phyloP scores from a whole-genome alignment of 1,284 basidiomycete species.

The Spongispora temasekensis region DNA sequence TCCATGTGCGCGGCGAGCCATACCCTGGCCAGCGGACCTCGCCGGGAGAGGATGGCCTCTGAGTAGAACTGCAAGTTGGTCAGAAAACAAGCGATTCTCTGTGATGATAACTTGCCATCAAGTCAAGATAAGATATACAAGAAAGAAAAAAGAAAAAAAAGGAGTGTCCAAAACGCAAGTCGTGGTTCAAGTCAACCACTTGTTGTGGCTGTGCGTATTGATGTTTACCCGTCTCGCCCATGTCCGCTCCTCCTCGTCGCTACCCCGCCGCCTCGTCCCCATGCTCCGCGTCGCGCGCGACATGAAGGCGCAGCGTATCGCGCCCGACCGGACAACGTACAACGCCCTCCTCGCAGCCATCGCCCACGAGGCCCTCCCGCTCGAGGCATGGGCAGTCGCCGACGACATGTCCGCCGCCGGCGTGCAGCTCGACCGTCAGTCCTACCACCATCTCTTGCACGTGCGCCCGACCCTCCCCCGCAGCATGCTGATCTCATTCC shows the following conservation, averaged over 20 bases:
- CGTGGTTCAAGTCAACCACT: no score
- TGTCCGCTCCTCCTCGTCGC: no score
- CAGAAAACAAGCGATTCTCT: no score
- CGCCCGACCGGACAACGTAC: slow-evolving; percentile 58
- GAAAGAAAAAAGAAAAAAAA: slow-evolving; percentile 8
- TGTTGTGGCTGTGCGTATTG: no score
- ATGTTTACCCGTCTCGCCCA: no score
- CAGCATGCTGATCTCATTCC: slow-evolving; percentile 8
- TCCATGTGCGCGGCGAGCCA: slow-evolving; percentile 99
- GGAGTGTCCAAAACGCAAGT: no score
- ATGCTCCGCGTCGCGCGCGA: slow-evolving; percentile 39
- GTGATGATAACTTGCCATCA: no score
- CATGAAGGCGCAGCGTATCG: slow-evolving; percentile 55
- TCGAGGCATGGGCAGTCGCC: slow-evolving; percentile 68
- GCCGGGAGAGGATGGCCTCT: slow-evolving; percentile 89
- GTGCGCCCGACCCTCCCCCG: slow-evolving; percentile 38
- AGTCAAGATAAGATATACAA: slow-evolving; percentile 36
- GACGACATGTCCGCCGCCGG: slow-evolving; percentile 69
- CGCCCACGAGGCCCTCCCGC: slow-evolving; percentile 40
- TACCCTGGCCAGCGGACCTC: slow-evolving; percentile 93
- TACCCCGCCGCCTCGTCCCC: slow-evolving; percentile 28
- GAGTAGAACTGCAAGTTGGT: slow-evolving; percentile 87
- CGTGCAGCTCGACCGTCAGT: slow-evolving; percentile 54
- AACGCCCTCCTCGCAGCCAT: slow-evolving; percentile 53
- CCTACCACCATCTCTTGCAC: slow-evolving; percentile 66